phyloP scores from a whole-genome alignment of 768 basidiomycete species.

The Phlebiopsis flavidoalba region DNA sequence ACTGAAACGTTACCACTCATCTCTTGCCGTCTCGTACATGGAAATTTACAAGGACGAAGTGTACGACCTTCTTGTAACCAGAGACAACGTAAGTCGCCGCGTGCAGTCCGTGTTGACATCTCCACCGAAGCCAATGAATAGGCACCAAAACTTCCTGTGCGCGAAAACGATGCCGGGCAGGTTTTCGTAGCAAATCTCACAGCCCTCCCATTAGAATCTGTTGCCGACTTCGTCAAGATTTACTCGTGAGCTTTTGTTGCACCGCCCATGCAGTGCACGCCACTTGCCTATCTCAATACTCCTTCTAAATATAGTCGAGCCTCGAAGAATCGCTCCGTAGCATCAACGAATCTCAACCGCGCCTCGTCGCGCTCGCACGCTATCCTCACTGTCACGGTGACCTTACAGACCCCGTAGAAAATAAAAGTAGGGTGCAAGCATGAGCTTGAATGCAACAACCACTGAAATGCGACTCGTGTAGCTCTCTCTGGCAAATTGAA shows the following conservation, averaged over 20 bases:
- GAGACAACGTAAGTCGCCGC: conserved; percentile 50
- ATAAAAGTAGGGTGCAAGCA: conserved; percentile 42
- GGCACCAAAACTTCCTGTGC: conserved; percentile 51
- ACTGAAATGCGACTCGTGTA: conserved; percentile 20
- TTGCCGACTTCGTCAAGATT: conserved; percentile 42
- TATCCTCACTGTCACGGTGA: conserved; percentile 70
- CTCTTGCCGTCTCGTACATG: conserved; percentile 67
- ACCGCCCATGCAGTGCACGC: background rate
- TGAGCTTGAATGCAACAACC: background rate
- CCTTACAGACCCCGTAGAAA: conserved; percentile 46
- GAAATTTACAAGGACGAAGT: conserved; percentile 92
- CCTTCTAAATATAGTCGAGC: conserved; percentile 42
- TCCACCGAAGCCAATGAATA: conserved; percentile 12
- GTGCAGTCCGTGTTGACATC: background rate
- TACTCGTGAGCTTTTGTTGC: conserved; percentile 34
- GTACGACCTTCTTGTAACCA: conserved; percentile 75
- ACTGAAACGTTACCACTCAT: conserved; percentile 31
- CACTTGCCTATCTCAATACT: background rate
- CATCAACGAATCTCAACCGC: conserved; percentile 80
- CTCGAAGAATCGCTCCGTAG: conserved; percentile 74
- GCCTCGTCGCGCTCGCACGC: conserved; percentile 89
- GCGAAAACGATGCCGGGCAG: conserved; percentile 47
- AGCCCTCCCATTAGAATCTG: conserved; percentile 30
- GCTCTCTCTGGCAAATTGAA: conserved; percentile 75
- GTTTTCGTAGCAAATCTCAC: conserved; percentile 52